Conservation (phyloP, 768 basidiomycete genomes). For the Hygrophoropsis aurantiaca region DNA sequence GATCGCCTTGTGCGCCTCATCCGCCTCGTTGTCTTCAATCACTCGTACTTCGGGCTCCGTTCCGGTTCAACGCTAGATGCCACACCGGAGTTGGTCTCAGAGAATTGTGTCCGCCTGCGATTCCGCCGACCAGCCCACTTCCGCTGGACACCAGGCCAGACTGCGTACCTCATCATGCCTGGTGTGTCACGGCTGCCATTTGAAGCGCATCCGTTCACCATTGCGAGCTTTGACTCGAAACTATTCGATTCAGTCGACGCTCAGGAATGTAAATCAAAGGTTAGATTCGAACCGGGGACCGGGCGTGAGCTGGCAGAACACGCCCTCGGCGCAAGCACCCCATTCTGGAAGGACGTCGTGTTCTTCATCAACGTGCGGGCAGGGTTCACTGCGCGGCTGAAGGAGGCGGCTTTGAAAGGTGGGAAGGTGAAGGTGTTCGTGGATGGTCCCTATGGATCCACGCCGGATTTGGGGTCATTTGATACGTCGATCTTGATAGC, state of each 20-base stretch:
- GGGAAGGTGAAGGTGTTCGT: constrained; percentile 45
- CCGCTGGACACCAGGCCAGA: constrained; percentile 50
- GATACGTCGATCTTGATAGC: constrained; percentile 48
- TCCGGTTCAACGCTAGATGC: constrained; percentile 29
- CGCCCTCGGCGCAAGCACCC: not conserved
- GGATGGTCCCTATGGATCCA: constrained; percentile 56
- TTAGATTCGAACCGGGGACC: not conserved
- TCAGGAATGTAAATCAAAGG: not conserved
- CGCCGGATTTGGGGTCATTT: constrained; percentile 37
- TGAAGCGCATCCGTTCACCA: constrained; percentile 60
- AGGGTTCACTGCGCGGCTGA: constrained; percentile 55
- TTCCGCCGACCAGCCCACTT: constrained; percentile 42
- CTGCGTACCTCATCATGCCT: constrained; percentile 46
- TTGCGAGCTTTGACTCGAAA: constrained; percentile 37
- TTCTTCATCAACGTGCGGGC: constrained; percentile 56
- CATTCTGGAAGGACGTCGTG: constrained; percentile 37
- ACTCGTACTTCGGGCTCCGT: constrained; percentile 30
- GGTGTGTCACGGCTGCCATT: constrained; percentile 36
- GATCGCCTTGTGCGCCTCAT: constrained; percentile 47
- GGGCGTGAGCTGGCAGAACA: constrained; percentile 1
- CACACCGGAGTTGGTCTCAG: constrained; percentile 39
- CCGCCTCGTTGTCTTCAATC: constrained; percentile 44
- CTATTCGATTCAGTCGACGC: constrained; percentile 6
- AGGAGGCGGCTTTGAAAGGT: constrained; percentile 27
- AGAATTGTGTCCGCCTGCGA: constrained; percentile 41